These are phyloP conservation scores for Capronia americana DNA, from an alignment of 2,329 filamentous ascomycete species.

Conservation along the genomic window DNA sequence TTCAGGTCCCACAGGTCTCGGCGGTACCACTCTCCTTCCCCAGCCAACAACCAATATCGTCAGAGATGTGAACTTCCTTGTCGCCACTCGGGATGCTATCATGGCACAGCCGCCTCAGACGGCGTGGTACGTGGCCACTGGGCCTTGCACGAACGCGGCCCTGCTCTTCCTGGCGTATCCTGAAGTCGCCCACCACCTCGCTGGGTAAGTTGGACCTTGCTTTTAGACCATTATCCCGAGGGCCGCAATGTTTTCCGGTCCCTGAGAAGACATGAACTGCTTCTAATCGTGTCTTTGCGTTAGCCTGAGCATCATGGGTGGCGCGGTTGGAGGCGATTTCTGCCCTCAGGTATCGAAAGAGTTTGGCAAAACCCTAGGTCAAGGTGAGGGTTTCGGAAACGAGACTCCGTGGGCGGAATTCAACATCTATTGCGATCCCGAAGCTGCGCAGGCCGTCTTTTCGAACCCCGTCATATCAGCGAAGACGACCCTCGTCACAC, in stretches of 20 bases:
- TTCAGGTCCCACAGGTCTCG: constrained; percentile 75
- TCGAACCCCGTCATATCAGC: constrained; percentile 68
- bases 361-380: constrained; percentile 56
- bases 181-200: constrained; percentile 73
- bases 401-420: constrained; percentile 75
- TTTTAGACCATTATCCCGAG: not conserved
- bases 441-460: constrained; percentile 79
- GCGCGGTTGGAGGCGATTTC: constrained; percentile 79
- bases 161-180: constrained; percentile 76
- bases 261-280: not conserved
- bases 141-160: constrained; percentile 83
- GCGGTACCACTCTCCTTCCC: constrained; percentile 84
- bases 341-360: constrained; percentile 72
- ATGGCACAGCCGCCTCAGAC: constrained; percentile 62
- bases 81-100: constrained; percentile 60
- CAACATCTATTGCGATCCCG: constrained; percentile 87
- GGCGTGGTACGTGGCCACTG: constrained; percentile 85
- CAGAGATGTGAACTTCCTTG: constrained; percentile 69
- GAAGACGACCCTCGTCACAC: constrained; percentile 81
- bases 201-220: constrained; percentile 54
- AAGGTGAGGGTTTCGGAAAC: constrained; percentile 59
- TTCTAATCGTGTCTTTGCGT: not conserved
- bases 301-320: constrained; percentile 85
- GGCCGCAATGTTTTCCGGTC: not conserved
- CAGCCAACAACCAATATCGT: constrained; percentile 63